Evolutionary conservation across 2,329 filamentous ascomycete species (phyloP), one percentile per base, ranked within the genome.

Genomic region (Scytalidium lignicola): DNA sequence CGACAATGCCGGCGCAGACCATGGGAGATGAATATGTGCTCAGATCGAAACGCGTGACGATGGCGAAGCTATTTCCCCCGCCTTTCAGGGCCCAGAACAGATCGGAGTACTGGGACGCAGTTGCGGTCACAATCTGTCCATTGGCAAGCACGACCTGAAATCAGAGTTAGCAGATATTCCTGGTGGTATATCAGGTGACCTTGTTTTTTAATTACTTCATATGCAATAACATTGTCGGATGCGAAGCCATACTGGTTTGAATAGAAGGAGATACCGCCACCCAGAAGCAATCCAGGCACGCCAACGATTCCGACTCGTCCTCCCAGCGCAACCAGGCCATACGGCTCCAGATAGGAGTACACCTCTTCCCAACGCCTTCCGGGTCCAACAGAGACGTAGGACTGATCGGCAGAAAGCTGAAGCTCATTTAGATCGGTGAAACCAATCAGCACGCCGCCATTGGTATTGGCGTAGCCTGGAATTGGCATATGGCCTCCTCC

Each of bases 1-100:
- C 18, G 15, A 18, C 39, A 22, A 53, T 49, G 2, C 53, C 53
- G 20, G 45, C 48, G 21, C 49, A 49, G 17, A 53, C 40, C 13
- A 20, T 48, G 13, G 53, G 53, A 20, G 51, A 51, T n/a, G n/a
- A 41, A 18, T 49, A 55, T n/a, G 51, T 53, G 70, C 64, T 15
- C 76, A 62, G 13, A 69, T 61, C 57, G 72, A 68, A 67, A 15
- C 60, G 54, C 0, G 65, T 68, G 9, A 69, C 62, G 15, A 68
- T 57, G 2, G 63, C 65, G 42, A 62, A 68, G 37, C 60, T 63
- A 43, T 64, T 66, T 8, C 56, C 65, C 3, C 63, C 65, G 2
- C 66, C 65, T 41, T 67, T 66, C 8, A 69, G 50, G 0, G 66
- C 63, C 64, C 65, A 67, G 57, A 66, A 67, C 7, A 69, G 55